Percentiles rank a stretch among this genome's conserved stretches.
Evolutionary conservation across 768 basidiomycete species (phyloP).

Genomic region (Mycena haematopus): DNA sequence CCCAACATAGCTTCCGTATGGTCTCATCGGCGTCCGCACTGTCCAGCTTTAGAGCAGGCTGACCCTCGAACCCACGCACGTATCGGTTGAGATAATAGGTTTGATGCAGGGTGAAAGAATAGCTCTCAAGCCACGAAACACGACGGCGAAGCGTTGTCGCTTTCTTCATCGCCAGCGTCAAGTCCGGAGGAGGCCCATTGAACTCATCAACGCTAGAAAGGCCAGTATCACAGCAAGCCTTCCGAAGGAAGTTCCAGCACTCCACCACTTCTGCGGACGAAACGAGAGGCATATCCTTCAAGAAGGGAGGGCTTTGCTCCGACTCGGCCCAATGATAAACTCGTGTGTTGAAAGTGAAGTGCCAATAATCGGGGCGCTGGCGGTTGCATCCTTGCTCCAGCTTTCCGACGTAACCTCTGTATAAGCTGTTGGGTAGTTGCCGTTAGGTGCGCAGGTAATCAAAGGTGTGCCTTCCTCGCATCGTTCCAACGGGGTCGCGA

Average conservation of each 20-base stretch:
- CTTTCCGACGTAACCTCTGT: conserved; percentile 49
- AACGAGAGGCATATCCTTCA: conserved; percentile 54
- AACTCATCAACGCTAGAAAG: conserved; percentile 16
- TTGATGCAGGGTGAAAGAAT: conserved; percentile 73
- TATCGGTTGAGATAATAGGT: conserved; percentile 65
- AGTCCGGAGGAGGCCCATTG: conserved; percentile 22
- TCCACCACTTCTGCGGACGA: conserved; percentile 45
- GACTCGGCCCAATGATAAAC: conserved; percentile 66
- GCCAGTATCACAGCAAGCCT: conserved; percentile 44
- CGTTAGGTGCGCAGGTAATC: conserved; percentile 52
- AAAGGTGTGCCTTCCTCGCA: conserved; percentile 48
- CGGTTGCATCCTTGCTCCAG: conserved; percentile 51
- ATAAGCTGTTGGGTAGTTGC: conserved; percentile 53
- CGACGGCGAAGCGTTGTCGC: conserved; percentile 57
- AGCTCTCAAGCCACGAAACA: conserved; percentile 65
- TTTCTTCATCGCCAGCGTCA: conserved; percentile 13
- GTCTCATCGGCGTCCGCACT: conserved; percentile 43
- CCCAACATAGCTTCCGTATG: conserved; percentile 56
- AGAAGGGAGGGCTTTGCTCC: conserved; percentile 57
- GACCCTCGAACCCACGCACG: conserved; percentile 46
- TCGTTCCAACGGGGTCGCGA: conserved; percentile 63
- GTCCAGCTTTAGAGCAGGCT: conserved; percentile 56
- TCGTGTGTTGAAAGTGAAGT: conserved; percentile 60
- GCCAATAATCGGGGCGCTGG: conserved; percentile 70
- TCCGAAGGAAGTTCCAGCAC: conserved; percentile 66